These are phyloP conservation scores for Lactuca sativa DNA, from an alignment of 129 eudicot genomes.

Conservation along the genomic window DNA sequence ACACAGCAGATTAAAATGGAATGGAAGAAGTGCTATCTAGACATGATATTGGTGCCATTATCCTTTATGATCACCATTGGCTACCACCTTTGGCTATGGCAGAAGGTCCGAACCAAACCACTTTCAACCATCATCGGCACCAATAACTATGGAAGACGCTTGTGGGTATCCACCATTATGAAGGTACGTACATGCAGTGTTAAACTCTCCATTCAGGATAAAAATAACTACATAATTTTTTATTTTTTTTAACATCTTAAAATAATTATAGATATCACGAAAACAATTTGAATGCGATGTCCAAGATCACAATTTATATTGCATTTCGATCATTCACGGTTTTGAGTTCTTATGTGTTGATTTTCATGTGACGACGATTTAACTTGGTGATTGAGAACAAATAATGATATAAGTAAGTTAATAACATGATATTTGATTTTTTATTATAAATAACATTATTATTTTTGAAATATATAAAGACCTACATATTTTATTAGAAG, in stretches of 20 bases:
- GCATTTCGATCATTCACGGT: background rate
- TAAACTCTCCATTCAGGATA: background rate
- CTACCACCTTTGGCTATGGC: constrained; percentile 85
- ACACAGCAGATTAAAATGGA: constrained; percentile 47
- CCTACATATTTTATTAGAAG: background rate
- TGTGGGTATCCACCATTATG: constrained; percentile 85
- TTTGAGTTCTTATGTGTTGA: background rate
- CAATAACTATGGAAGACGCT: constrained; percentile 67
- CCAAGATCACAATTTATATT: no score
- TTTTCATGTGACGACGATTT: background rate
- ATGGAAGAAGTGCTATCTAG: constrained; percentile 83
- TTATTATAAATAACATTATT: no score
- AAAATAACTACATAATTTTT: background rate
- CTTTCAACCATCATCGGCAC: constrained; percentile 74
- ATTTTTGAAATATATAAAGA: no score
- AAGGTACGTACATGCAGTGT: constrained; percentile 55
- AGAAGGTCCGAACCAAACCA: constrained; percentile 66
- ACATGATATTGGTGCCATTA: constrained; percentile 68
- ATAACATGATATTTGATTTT: background rate
- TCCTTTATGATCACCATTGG: constrained; percentile 48
- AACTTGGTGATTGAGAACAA: no score
- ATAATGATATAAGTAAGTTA: background rate
- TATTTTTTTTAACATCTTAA: no score
- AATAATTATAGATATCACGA: background rate
- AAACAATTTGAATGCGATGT: background rate